Conservation (phyloP, 1,284 basidiomycete genomes). For the Naganishia liquefaciens region DNA sequence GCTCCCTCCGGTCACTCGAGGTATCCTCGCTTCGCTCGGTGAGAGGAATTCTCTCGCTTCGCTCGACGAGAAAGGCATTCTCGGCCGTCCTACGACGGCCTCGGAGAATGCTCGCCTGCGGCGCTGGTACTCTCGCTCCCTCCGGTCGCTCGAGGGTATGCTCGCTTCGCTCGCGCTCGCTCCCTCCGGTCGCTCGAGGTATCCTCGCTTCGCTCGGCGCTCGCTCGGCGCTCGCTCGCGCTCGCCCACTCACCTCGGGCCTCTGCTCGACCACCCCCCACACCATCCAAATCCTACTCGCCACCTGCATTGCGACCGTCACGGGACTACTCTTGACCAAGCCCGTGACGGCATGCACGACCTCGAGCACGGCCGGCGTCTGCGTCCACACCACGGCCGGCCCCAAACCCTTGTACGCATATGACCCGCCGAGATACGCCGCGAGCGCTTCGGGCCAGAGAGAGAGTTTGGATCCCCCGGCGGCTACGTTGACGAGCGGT, state of each 20-base stretch:
- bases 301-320: conserved; percentile 86
- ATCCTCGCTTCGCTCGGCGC: too few species aligned
- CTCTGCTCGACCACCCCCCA: conserved; percentile 76
- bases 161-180: too few species aligned
- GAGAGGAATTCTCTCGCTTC: too few species aligned
- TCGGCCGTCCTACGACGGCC: too few species aligned
- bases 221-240: too few species aligned
- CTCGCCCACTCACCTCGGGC: conserved; percentile 49
- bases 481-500: conserved; percentile 13
- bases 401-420: conserved; percentile 59
- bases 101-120: too few species aligned
- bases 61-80: too few species aligned
- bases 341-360: conserved; percentile 76
- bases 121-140: too few species aligned
- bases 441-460: conserved; percentile 41
- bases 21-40: background rate
- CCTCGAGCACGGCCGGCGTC: conserved; percentile 75
- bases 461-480: conserved; percentile 41
- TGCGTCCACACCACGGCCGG: conserved; percentile 71
- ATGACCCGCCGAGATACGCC: conserved; percentile 59
- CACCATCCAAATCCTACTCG: conserved; percentile 79
- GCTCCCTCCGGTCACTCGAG: too few species aligned
- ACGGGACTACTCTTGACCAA: conserved; percentile 77
- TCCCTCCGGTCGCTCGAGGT: too few species aligned
- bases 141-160: too few species aligned